phyloP scores from a whole-genome alignment of 805 yeast species.

The Maudiozyma barnettii region DNA sequence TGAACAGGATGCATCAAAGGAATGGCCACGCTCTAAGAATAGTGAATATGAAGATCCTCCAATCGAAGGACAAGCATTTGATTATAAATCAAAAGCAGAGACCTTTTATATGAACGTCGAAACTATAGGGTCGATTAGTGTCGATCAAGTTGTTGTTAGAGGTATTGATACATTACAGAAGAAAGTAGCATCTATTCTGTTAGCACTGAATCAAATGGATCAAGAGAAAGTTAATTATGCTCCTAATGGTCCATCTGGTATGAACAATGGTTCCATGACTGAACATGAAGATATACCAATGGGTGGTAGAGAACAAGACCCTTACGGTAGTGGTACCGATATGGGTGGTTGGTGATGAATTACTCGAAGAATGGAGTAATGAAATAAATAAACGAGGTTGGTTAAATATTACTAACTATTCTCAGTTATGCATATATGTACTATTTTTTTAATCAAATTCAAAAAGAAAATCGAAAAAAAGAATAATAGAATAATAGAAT shows the following conservation, averaged over 20 bases:
- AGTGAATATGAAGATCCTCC: constrained; percentile 97
- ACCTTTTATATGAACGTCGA: constrained; percentile 85
- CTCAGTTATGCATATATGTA: constrained; percentile 1
- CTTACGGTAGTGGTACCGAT: constrained; percentile 25
- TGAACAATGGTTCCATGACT: constrained; percentile 16
- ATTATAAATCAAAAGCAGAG: constrained; percentile 71
- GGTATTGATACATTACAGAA: constrained; percentile 79
- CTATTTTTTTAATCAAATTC: neutral
- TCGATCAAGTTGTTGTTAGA: constrained; percentile 79
- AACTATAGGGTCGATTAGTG: constrained; percentile 81
- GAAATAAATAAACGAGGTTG: neutral
- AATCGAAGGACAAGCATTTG: constrained; percentile 74
- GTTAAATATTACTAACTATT: neutral
- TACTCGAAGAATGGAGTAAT: neutral
- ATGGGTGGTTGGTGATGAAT: constrained; percentile 24
- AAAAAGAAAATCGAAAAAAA: neutral
- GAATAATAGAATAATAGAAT: neutral
- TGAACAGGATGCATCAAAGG: constrained; percentile 76
- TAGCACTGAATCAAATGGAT: constrained; percentile 47
- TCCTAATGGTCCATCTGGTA: constrained; percentile 31
- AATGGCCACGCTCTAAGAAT: constrained; percentile 88
- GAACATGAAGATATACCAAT: constrained; percentile 31
- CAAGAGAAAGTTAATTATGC: constrained; percentile 33
- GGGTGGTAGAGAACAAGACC: constrained; percentile 23
- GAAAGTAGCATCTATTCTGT: constrained; percentile 83